Evolutionary conservation across 2,329 filamentous ascomycete genomes (phyloP).

Genomic region (Epichloe typhina): DNA sequence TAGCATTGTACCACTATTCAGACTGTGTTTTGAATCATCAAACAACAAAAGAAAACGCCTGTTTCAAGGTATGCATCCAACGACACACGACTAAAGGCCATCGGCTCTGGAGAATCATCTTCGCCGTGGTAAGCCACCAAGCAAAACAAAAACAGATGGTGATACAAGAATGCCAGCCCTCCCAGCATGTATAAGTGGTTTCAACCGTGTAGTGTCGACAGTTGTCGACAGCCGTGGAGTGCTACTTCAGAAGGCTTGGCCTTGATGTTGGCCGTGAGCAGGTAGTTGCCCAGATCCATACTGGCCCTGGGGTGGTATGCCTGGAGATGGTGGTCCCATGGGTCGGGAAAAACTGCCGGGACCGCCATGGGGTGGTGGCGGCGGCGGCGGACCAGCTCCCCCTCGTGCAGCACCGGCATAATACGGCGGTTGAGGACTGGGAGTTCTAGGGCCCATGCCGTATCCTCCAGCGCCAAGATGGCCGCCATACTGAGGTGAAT

Average conservation of each 20-base stretch:
- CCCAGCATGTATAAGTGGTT: neutral
- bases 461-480: conserved; percentile 38
- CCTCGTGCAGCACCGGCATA: conserved; percentile 13
- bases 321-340: conserved; percentile 15
- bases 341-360: conserved; percentile 20
- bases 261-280: conserved; percentile 20
- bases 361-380: conserved; percentile 11
- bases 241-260: conserved; percentile 21
- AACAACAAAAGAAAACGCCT: conserved; percentile 4
- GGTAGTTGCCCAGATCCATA: conserved; percentile 12
- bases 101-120: neutral
- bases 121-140: neutral
- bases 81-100: neutral
- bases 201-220: neutral
- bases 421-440: conserved; percentile 18
- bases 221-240: neutral
- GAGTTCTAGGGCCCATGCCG: conserved; percentile 12
- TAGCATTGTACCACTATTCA: neutral
- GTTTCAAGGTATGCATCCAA: conserved; percentile 3
- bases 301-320: conserved; percentile 19
- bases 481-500: conserved; percentile 43
- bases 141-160: neutral
- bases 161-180: neutral
- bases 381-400: conserved; percentile 6
- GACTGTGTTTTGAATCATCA: neutral